Evolutionary conservation across 345 rosid species (phyloP).

Genomic region (Clarkia xantiana): DNA sequence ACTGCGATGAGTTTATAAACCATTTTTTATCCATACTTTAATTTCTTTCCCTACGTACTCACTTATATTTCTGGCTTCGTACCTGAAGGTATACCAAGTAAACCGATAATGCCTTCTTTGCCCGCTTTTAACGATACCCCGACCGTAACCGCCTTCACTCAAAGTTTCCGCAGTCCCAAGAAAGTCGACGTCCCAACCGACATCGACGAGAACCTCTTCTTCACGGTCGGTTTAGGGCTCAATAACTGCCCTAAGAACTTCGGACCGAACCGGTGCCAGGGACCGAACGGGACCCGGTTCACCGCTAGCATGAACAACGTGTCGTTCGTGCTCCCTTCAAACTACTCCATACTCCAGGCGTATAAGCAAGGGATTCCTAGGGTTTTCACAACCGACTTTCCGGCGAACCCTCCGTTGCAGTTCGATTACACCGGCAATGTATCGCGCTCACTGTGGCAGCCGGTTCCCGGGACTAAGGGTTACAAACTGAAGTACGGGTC

Average conservation of each 20-base stretch:
- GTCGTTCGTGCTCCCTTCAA: conserved; percentile 63
- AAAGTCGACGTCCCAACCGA: conserved; percentile 52
- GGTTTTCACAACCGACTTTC: conserved; percentile 80
- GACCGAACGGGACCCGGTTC: conserved; percentile 79
- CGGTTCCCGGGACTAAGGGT: conserved; percentile 45
- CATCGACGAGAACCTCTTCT: conserved; percentile 54
- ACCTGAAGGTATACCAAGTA: conserved; percentile 12
- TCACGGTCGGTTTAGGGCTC: conserved; percentile 70
- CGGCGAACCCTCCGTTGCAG: conserved; percentile 41
- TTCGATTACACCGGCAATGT: conserved; percentile 86
- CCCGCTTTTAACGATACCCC: conserved; percentile 73
- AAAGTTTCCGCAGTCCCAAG: conserved; percentile 30
- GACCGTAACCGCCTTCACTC: conserved; percentile 46
- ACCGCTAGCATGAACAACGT: conserved; percentile 77
- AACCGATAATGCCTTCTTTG: conserved; percentile 37
- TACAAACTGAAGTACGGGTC: conserved; percentile 64
- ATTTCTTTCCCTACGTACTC: too few relatives aligned
- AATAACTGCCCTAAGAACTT: conserved; percentile 51
- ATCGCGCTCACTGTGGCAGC: conserved; percentile 54
- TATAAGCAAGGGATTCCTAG: conserved; percentile 43
- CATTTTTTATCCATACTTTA: too few relatives aligned
- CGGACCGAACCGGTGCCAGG: conserved; percentile 40
- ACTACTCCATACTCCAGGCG: conserved; percentile 64
- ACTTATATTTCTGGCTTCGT: too few relatives aligned
- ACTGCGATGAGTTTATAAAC: too few relatives aligned